Evolutionary conservation across 441 rosid genomes (phyloP), one percentile per base, ranked within the genome.

Genomic region (Croton laevigatus): DNA sequence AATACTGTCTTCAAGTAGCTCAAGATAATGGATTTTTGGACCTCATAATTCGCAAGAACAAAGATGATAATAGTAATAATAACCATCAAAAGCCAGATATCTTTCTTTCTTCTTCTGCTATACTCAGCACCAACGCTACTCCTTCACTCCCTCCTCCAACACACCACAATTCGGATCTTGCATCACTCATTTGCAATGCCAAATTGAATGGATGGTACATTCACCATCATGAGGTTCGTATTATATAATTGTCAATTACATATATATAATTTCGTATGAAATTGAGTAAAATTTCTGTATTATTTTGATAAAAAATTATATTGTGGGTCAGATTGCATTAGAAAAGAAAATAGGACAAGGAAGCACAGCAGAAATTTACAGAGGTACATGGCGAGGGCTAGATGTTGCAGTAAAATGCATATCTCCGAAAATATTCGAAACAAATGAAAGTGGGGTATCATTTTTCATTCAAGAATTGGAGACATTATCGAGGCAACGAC

Each of bases 391-490:
- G 89, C 51, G 87, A 75, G 89, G 93, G 44, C 46, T 78, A 13
- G 82, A 88, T 17, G 90, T 84, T 22, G 90, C 87, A 0, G 87
- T 88, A 62, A 88, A 88, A 71, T 80, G 89, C 82, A 74, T 86
- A 58, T 70, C 16, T 75, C 85, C 83, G 0, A 75, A 75, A 52
- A 81, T 81, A 66, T 86, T 86, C 75, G 55, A 13, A 10, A 14
- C 66, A 7, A 86, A 86, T 55, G 87, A 81, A 12, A 72, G 62
- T 2, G 81, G 83, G 0, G 60, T 68, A 0, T n/a, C 69, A 5
- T 85, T 82, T 74, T 82, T 86, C 12, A 84, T 79, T 5, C 90
- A 85, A 76, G 88, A 86, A 73, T 62, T 85, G 7, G 82, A 85
- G 17, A 88, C 90, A 8, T 68, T 88, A 19, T 83, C 85, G 0